These are phyloP conservation scores for Bryum argenteum DNA, from an alignment of 225 moss, liverwort and hornwort genomes.

Conservation along the genomic window DNA sequence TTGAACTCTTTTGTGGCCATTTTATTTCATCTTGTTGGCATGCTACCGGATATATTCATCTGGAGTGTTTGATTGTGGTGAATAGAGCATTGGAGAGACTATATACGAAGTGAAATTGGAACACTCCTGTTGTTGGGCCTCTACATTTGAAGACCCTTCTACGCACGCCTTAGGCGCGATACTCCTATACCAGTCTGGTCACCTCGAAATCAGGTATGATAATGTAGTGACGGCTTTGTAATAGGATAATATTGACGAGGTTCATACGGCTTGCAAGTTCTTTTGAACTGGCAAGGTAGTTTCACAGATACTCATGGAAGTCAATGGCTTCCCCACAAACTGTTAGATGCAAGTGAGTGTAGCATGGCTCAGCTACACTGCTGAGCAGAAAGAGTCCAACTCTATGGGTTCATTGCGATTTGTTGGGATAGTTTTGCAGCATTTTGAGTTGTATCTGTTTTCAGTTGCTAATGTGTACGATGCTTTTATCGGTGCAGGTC, in stretches of 20 bases:
- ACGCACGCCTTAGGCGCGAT: conserved; percentile 56
- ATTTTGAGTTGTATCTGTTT: background rate
- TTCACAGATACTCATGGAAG: no score
- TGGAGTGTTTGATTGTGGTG: conserved; percentile 27
- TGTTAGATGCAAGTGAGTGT: no score
- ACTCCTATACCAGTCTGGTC: conserved; percentile 70
- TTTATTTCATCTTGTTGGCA: conserved; percentile 17
- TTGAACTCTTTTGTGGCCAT: background rate
- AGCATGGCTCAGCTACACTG: no score
- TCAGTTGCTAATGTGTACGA: background rate
- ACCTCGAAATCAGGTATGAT: conserved; percentile 78
- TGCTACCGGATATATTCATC: conserved; percentile 1
- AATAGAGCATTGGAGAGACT: conserved; percentile 57
- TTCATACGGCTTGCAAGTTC: background rate
- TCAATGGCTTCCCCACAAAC: no score
- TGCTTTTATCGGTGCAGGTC: conserved; percentile 56
- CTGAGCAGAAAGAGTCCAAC: no score
- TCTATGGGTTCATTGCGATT: no score
- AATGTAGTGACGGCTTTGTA: background rate
- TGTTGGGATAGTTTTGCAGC: background rate
- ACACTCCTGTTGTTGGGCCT: conserved; percentile 78
- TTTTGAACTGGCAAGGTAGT: background rate
- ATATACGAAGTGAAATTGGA: conserved; percentile 66
- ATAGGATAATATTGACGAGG: background rate
- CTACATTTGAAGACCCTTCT: conserved; percentile 56